Evolutionary conservation across 1,284 basidiomycete species (phyloP).

Genomic region (Sphaerobolus stellatus): DNA sequence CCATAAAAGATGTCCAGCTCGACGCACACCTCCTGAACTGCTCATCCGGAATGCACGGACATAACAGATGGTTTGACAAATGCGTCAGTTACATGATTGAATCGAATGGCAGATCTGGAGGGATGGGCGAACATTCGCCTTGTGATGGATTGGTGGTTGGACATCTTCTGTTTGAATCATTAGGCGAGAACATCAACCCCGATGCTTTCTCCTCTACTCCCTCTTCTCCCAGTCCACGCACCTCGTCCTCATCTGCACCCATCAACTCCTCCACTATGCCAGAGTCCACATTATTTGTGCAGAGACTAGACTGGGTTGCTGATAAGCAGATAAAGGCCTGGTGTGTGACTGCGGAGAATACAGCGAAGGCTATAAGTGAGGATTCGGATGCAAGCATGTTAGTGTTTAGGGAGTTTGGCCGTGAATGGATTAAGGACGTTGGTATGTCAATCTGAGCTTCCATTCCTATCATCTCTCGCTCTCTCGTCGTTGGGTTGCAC

Average conservation of each 20-base stretch:
- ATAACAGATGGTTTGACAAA: constrained; percentile 95
- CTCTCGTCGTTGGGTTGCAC: constrained; percentile 9
- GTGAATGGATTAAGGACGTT: constrained; percentile 85
- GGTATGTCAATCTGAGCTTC: constrained; percentile 45
- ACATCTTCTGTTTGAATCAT: constrained; percentile 1
- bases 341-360: constrained; percentile 58
- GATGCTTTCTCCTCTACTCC: neutral
- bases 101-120: constrained; percentile 81
- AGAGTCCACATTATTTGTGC: too few relatives aligned
- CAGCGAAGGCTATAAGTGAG: constrained; percentile 62
- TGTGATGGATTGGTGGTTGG: constrained; percentile 78
- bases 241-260: neutral
- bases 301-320: constrained; percentile 75
- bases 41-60: constrained; percentile 67
- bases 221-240: neutral
- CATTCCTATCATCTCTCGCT: neutral
- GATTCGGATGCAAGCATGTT: constrained; percentile 86
- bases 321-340: constrained; percentile 62
- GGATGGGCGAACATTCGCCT: constrained; percentile 91
- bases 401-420: constrained; percentile 85
- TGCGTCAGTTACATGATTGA: constrained; percentile 82
- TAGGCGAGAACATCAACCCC: constrained; percentile 6
- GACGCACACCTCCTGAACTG: constrained; percentile 81
- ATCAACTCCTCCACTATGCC: neutral
- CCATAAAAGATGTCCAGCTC: constrained; percentile 42